Evolutionary conservation across 306 rosid genomes (phyloP), one percentile per base, ranked within the genome.

Genomic region (Acacia acuminata): DNA sequence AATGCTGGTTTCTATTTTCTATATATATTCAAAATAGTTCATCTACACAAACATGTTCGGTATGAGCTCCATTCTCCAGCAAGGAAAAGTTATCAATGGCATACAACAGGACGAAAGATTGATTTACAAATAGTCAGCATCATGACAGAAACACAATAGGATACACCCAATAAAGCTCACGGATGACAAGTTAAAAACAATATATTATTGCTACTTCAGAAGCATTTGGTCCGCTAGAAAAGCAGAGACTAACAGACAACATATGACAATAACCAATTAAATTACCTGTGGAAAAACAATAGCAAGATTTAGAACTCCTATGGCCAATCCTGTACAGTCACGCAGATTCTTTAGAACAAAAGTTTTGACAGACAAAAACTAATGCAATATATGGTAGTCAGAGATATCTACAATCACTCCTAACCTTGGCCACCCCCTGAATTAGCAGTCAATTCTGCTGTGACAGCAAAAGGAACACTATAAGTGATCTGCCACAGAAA

Each of bases 221-320:
- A 78, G 78, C 70, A 50, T 65, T 24, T 20, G 22, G 64, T 55
- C 51, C 73, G 27, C 42, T 24, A 80, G 45, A 75, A 6, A 45
- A 70, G 78, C 24, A 8, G 75, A 5, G 75, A 82, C 42, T 25
- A 72, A 15, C 22, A 47, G 60, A 30, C 42, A 71, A 72, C 1
- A 47, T 4, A 68, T 50, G 38, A 11, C 71, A 56, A 78, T 55
- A 69, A 77, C 24, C 32, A 74, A 72, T 45, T 72, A 24, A 79
- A 82, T 19, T 89, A 96, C 99, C 99, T 93, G 99, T 68, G 99
- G 99, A 86, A 94, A 79, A 78, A 96, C 99, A 80, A 96, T 92
- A 43, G 99, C 96, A 71, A 96, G 99, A 91, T 96, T 96, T 71
- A 96, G 84, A 88, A 96, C 99, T 86, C 99, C 98, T 14, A 92